Evolutionary conservation across 2,329 filamentous ascomycete genomes (phyloP).

Genomic region (Botryotinia convoluta): DNA sequence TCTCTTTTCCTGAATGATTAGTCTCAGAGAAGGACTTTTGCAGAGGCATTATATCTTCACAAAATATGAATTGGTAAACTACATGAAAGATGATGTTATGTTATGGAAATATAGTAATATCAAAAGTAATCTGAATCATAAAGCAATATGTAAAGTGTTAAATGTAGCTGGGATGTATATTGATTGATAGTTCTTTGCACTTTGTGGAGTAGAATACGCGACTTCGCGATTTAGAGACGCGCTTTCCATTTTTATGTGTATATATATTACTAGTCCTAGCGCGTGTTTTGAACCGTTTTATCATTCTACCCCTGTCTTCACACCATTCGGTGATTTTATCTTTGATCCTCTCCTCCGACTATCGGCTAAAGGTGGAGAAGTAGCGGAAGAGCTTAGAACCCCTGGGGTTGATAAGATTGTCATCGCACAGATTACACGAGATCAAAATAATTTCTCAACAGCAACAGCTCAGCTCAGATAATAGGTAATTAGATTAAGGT

Average conservation of each 20-base stretch:
- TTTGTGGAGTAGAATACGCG: conserved; percentile 8
- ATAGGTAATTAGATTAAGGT: neutral
- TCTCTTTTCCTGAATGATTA: conserved; percentile 37
- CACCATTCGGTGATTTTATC: neutral
- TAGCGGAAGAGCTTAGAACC: conserved; percentile 5
- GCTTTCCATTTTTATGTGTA: neutral
- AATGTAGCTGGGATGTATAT: neutral
- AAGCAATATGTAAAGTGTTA: neutral
- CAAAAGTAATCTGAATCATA: neutral
- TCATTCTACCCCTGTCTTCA: neutral
- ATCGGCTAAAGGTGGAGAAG: conserved; percentile 15
- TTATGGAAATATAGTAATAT: neutral
- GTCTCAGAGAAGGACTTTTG: conserved; percentile 41
- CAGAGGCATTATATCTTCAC: conserved; percentile 35
- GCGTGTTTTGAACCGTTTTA: neutral
- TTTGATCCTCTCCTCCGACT: neutral
- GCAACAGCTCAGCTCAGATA: neutral
- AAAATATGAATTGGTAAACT: neutral
- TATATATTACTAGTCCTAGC: neutral
- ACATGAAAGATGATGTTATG: conserved; percentile 1
- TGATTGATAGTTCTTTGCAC: conserved; percentile 8
- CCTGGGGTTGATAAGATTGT: conserved; percentile 8
- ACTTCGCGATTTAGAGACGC: neutral
- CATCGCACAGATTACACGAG: neutral
- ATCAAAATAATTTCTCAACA: conserved; percentile 8